Base-by-base conservation (phyloP, 306 rosid species). In the Erythrophleum fordii region DNA sequence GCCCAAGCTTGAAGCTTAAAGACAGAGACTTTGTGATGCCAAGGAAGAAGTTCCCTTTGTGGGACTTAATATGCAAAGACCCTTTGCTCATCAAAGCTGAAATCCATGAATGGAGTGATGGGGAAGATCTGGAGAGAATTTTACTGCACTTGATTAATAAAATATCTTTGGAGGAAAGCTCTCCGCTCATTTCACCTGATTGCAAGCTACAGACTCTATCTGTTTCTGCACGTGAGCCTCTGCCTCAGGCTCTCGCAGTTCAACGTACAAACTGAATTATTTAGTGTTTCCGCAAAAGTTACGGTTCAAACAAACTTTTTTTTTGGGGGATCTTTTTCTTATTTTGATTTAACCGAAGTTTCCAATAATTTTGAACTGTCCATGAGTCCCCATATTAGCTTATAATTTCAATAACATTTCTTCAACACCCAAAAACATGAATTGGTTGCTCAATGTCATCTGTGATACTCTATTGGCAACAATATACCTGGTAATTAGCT, bases 21-120 rank as follows among this genome's bases (percentile, higher is more conserved):
- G 91, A 84, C 18, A 82, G 53, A 68, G 87, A 89, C 41, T 82
- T 87, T 29, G 55, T 87, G 81, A 87, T 91, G 95, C 95, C 95
- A 76, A 91, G 93, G 80, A 91, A 81, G 89, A 85, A 86, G 41
- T 91, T 83, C 51, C 93, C 93, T 0, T 61, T 85, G 3, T 91
- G 92, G 95, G 90, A 89, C 5, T 86, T 91, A 67, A 87, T 91
- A 6, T 77, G 85, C 81, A 79, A 78, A 80, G 86, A 86, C 56
- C 86, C 91, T 75, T 26, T 6, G 26, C 71, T 84, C 28, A 3
- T 91, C 12, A 89, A 91, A 73, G 92, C 91, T 72, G 84, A 87
- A 80, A 87, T 89, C 59, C 87, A 89, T 67, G 90, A 75, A 7
- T 89, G 93, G 91, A 65, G 52, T 64, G 90, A 89, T 46, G 92